Evolutionary conservation across 352 stramenopile genomes (phyloP).

Genomic region (Blastocystis hominis): DNA sequence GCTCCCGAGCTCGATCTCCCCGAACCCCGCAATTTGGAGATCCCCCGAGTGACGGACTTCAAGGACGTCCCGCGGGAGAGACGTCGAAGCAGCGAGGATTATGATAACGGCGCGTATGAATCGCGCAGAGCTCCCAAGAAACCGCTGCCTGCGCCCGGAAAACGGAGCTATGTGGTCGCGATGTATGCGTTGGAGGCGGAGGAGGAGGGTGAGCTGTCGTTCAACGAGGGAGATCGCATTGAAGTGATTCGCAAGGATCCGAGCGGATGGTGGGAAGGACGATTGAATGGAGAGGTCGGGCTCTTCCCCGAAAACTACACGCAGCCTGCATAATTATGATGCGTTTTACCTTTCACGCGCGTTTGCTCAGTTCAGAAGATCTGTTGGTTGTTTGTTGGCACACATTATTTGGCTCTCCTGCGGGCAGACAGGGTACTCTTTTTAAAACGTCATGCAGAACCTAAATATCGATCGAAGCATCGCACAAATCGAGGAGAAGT

Average conservation of each 20-base stretch:
- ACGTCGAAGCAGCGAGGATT: neutral
- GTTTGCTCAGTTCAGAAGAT: neutral
- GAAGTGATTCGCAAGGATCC: conserved; percentile 57
- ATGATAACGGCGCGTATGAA: conserved; percentile 30
- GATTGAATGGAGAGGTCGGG: conserved; percentile 33
- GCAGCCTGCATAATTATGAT: conserved; percentile 41
- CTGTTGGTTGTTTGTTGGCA: conserved; percentile 8
- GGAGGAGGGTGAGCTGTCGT: conserved; percentile 56
- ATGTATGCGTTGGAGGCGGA: conserved; percentile 57
- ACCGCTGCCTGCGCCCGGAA: neutral
- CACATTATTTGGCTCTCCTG: neutral
- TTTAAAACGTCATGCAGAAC: neutral
- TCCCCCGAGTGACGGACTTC: neutral
- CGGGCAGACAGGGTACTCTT: neutral
- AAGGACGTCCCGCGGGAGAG: neutral
- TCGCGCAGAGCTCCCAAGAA: neutral
- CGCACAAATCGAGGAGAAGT: neutral
- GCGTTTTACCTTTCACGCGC: conserved; percentile 5
- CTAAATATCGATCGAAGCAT: conserved; percentile 36
- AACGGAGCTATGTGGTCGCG: conserved; percentile 17
- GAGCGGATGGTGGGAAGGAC: conserved; percentile 60
- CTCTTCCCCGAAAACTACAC: conserved; percentile 58
- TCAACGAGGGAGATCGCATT: conserved; percentile 58
- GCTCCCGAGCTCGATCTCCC: conserved; percentile 21
- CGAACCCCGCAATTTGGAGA: conserved; percentile 11